Evolutionary conservation across 768 basidiomycete genomes (phyloP), one percentile per base, ranked within the genome.

Genomic region (Leccinum arenicola): DNA sequence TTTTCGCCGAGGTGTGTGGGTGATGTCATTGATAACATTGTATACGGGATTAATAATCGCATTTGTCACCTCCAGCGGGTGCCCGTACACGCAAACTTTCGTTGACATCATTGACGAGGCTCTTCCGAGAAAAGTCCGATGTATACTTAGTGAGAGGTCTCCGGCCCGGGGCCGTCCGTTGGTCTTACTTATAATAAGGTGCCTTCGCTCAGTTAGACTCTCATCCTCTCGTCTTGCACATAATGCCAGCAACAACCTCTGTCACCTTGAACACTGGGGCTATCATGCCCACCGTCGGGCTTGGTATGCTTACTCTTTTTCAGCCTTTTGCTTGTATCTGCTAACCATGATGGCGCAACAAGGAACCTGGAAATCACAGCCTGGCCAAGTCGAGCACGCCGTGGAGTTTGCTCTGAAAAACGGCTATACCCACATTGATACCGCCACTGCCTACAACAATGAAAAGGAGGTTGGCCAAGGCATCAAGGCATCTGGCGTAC

Each of bases 391-490:
- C 58, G 83, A 84, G 64, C 74, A 82, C 38, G 92, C 93, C n/a
- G 92, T 95, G 53, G 82, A 85, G 64, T 78, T 77, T 65, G 92
- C 93, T 1, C 75, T 95, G 63, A 85, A 79, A 67, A 76, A 77
- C 43, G 93, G 92, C 4, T 95, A 94, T 78, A 83, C 66, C 70
- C 86, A 80, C 68, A 84, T 87, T 68, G 88, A 87, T 70, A 89
- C 86, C 56, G 89, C 88, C 11, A 75, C 84, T n/a, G 86, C 77
- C 6, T 89, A 90, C 70, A 73, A 74, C 54, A 94, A 93, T 68
- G 90, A 95, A 73, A 76, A 77, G 38, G 90, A 91, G 72, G 93
- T 95, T 50, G 93, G 93, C 12, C 67, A 84, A 55, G 93, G 93
- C 27, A 87, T 95, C 75, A 85, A 68, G 50, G 78, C 79, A 12